Evolutionary conservation across 2,329 filamentous ascomycete genomes (phyloP).

Genomic region (Microcyclospora tardicrescens): DNA sequence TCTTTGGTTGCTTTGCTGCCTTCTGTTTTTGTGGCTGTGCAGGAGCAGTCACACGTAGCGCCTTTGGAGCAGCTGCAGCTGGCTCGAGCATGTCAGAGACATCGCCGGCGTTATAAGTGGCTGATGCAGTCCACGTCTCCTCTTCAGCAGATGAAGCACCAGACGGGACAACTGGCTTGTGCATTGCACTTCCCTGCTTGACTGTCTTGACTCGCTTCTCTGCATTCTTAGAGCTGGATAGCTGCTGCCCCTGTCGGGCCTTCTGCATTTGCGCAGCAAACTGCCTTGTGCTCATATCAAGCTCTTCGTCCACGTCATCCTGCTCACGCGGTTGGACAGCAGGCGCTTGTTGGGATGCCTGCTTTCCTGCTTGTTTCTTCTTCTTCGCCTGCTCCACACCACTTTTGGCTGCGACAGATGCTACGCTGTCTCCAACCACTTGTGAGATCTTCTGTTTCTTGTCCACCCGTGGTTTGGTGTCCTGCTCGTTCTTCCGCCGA

Average conservation of each 20-base stretch:
- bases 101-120: slow-evolving; percentile 45
- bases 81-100: slow-evolving; percentile 89
- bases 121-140: slow-evolving; percentile 59
- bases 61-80: slow-evolving; percentile 51
- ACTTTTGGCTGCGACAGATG: slow-evolving; percentile 7
- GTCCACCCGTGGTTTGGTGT: slow-evolving; percentile 1
- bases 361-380: slow-evolving; percentile 8
- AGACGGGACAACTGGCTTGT: slow-evolving; percentile 33
- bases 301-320: slow-evolving; percentile 37
- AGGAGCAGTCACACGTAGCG: slow-evolving; percentile 64
- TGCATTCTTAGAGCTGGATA: slow-evolving; percentile 26
- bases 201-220: slow-evolving; percentile 45
- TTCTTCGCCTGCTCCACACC: slow-evolving; percentile 17
- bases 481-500: slow-evolving; percentile 2
- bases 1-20: slow-evolving; percentile 46
- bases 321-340: slow-evolving; percentile 14
- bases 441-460: slow-evolving; percentile 9
- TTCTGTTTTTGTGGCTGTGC: slow-evolving; percentile 39
- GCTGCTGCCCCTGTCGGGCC: slow-evolving; percentile 56
- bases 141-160: slow-evolving; percentile 59
- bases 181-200: slow-evolving; percentile 43
- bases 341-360: slow-evolving; percentile 4
- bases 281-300: slow-evolving; percentile 56
- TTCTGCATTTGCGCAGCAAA: slow-evolving; percentile 63
- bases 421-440: slow-evolving; percentile 10